Conservation (phyloP, 1,284 basidiomycete species). For the Neonothopanus nambi region DNA sequence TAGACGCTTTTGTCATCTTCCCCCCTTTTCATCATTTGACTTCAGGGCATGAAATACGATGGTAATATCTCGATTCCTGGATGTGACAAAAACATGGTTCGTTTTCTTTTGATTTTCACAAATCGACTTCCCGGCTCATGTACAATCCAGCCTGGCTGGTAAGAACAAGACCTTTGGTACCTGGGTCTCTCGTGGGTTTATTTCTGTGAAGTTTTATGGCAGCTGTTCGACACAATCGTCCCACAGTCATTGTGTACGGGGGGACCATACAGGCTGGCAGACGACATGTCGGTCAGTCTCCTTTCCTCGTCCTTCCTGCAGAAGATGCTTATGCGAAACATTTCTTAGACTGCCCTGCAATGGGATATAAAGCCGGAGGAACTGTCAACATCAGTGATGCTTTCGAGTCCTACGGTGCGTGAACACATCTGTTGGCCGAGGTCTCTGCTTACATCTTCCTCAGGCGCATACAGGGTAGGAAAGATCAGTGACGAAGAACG, state of each 20-base stretch:
- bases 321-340: not conserved
- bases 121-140: not conserved
- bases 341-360: constrained; percentile 68
- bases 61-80: constrained; percentile 83
- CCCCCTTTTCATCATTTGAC: not conserved
- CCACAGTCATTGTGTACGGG: constrained; percentile 84
- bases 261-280: constrained; percentile 80
- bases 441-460: not conserved
- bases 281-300: constrained; percentile 53
- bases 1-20: not conserved
- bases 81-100: constrained; percentile 97
- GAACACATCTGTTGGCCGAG: not conserved
- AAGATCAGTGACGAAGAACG: constrained; percentile 77
- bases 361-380: constrained; percentile 78
- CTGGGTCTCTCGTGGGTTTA: not conserved
- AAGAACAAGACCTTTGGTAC: not conserved
- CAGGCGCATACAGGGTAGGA: constrained; percentile 73
- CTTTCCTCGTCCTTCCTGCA: not conserved
- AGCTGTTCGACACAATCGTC: constrained; percentile 80
- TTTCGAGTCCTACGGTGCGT: constrained; percentile 76
- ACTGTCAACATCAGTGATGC: constrained; percentile 83
- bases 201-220: constrained; percentile 64
- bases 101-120: constrained; percentile 44
- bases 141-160: constrained; percentile 42
- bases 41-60: constrained; percentile 81